Conservation (phyloP, 345 rosid genomes). For the Populus ilicifolia region DNA sequence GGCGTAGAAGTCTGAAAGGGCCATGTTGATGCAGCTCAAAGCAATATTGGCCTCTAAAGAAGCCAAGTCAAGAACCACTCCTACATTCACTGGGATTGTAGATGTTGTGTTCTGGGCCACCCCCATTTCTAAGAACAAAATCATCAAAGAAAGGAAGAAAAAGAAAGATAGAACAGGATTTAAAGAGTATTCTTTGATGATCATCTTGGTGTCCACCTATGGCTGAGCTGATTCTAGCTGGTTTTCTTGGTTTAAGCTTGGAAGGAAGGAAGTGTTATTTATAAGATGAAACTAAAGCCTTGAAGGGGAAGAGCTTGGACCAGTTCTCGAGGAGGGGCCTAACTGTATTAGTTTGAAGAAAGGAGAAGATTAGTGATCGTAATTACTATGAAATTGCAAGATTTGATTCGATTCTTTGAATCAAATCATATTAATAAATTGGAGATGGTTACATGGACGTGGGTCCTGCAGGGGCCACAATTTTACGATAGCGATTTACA, state of each 20-base stretch:
- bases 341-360: background rate
- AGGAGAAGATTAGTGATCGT: background rate
- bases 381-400: background rate
- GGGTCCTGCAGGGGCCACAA: background rate
- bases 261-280: background rate
- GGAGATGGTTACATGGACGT: background rate
- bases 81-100: slow-evolving; percentile 35
- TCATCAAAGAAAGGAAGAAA: background rate
- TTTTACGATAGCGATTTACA: too few species aligned
- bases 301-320: too few species aligned
- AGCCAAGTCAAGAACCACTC: slow-evolving; percentile 47
- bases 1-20: slow-evolving; percentile 53
- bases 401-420: background rate
- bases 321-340: background rate
- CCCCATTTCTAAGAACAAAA: background rate
- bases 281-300: background rate
- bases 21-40: slow-evolving; percentile 47
- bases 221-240: background rate
- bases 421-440: background rate
- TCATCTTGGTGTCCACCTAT: background rate
- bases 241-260: background rate
- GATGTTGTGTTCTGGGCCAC: slow-evolving; percentile 16
- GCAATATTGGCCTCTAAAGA: slow-evolving; percentile 9
- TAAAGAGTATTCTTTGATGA: background rate
- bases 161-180: background rate